Conservation (phyloP, 257 asterid species). For the Marsdenia floribunda region DNA sequence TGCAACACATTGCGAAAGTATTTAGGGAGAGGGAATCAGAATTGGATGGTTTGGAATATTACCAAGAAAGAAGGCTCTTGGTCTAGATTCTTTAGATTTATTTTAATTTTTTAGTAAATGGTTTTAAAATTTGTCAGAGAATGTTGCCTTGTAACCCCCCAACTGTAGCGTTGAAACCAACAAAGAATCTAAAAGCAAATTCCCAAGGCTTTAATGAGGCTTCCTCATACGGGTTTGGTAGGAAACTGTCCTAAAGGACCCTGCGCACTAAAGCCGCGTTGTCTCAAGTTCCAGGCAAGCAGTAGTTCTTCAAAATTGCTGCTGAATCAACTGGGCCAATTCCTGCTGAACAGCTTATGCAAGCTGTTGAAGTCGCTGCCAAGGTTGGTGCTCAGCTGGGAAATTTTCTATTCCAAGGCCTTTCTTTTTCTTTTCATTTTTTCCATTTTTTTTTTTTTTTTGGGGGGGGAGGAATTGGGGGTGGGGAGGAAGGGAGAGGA, state of each 20-base stretch:
- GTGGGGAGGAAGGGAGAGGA: no score
- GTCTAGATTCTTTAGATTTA: no score
- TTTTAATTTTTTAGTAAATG: no score
- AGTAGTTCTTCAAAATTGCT: slow-evolving; percentile 51
- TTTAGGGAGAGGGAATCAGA: slow-evolving; percentile 68
- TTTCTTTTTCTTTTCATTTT: background rate
- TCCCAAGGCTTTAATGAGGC: slow-evolving; percentile 11
- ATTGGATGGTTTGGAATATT: slow-evolving; percentile 70
- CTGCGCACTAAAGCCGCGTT: slow-evolving; percentile 39
- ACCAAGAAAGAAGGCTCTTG: slow-evolving; percentile 94
- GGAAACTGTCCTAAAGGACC: slow-evolving; percentile 12
- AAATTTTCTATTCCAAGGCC: background rate
- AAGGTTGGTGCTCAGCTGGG: slow-evolving; percentile 87
- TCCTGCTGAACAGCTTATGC: slow-evolving; percentile 56
- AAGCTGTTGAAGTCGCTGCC: slow-evolving; percentile 79
- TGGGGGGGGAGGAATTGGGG: no score
- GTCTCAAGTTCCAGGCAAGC: slow-evolving; percentile 38
- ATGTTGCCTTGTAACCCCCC: slow-evolving; percentile 20
- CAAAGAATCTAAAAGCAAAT: slow-evolving; percentile 20
- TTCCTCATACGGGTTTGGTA: slow-evolving; percentile 21
- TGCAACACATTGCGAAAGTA: slow-evolving; percentile 63
- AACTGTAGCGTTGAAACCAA: slow-evolving; percentile 14
- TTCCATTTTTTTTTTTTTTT: no score
- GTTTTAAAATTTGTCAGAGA: slow-evolving; percentile 29
- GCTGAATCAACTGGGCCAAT: slow-evolving; percentile 81